Evolutionary conservation across 495 filamentous ascomycete genomes (phyloP).

Genomic region (Beverwykella pulmonaria): DNA sequence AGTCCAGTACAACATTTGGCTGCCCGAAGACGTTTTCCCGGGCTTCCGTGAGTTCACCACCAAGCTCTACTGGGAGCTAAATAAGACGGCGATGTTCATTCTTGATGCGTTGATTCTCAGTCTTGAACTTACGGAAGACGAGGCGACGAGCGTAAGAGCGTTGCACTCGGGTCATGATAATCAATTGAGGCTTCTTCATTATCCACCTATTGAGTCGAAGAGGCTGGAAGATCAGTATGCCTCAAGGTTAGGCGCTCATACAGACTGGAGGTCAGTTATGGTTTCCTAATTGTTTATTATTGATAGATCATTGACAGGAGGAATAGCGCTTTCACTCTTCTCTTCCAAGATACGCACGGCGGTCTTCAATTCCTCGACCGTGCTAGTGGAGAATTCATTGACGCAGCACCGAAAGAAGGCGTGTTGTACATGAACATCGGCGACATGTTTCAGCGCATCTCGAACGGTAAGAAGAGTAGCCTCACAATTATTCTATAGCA

Average conservation of each 20-base stretch:
- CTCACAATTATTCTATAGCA: no score
- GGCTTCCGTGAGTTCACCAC: constrained; percentile 64
- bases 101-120: constrained; percentile 29
- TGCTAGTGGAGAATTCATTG: constrained; percentile 9
- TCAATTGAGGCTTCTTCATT: constrained; percentile 68
- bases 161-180: constrained; percentile 29
- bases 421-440: constrained; percentile 34
- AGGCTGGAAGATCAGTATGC: neutral
- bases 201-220: constrained; percentile 58
- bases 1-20: constrained; percentile 66
- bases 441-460: constrained; percentile 34
- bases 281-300: neutral
- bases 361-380: constrained; percentile 27
- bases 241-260: constrained; percentile 14
- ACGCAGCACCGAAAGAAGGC: constrained; percentile 16
- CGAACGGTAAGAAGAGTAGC: constrained; percentile 14
- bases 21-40: constrained; percentile 60
- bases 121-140: constrained; percentile 22
- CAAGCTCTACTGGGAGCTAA: constrained; percentile 51
- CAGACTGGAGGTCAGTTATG: constrained; percentile 27
- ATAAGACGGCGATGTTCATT: constrained; percentile 24
- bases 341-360: constrained; percentile 28
- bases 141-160: neutral
- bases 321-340: constrained; percentile 26
- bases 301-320: no score